Evolutionary conservation across 2,329 filamentous ascomycete genomes (phyloP), one percentile per base, ranked within the genome.

Genomic region (Fusarium verticillioides): DNA sequence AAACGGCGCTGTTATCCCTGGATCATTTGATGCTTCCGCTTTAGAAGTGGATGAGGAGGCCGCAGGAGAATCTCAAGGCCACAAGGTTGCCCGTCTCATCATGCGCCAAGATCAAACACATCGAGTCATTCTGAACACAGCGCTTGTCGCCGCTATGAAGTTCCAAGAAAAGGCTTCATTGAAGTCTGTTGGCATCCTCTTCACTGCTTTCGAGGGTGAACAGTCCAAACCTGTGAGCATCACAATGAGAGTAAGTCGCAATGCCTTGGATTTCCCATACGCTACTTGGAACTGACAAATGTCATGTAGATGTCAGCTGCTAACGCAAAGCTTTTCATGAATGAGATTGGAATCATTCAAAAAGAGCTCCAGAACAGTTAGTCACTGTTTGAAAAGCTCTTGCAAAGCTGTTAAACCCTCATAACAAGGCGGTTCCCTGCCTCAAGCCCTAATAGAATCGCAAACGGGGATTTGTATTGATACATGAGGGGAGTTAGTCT

Each of bases 61-160:
- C 8, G 76, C 75, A 26, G 79, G 77, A 43, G 75, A 73, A 5
- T 54, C 66, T 12, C 71, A 76, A 65, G 73, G 75, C 23, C 82
- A 84, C 58, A 87, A 87, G 73, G 85, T 89, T 63, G 87, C 92
- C 30, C 92, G 96, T 46, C 89, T 98, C 74, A 89, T 98, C 69
- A 95, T 98, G 91, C 92, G 96, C 23, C 94, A 97, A 75, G 95
- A 98, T 78, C 94, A 95, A 68, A 96, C 94, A 2, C 91, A 95
- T 78, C 90, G 94, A 28, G 91, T 98, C 60, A 91, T 97, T 70
- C 86, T 98, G 57, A 98, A 98, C 83, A 94, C 93, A 2, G 90
- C 91, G 2, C 87, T 98, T 66, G 89, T 94, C 67, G 92, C 93
- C 64, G 89, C 91, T 9, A 93, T 97, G 88, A 90, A 90, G 49